A percentile compares a stretch with the other conserved stretches of the same genome.
Conservation (phyloP, 2,329 filamentous ascomycete genomes). For the Pseudocercospora macadamiae region DNA sequence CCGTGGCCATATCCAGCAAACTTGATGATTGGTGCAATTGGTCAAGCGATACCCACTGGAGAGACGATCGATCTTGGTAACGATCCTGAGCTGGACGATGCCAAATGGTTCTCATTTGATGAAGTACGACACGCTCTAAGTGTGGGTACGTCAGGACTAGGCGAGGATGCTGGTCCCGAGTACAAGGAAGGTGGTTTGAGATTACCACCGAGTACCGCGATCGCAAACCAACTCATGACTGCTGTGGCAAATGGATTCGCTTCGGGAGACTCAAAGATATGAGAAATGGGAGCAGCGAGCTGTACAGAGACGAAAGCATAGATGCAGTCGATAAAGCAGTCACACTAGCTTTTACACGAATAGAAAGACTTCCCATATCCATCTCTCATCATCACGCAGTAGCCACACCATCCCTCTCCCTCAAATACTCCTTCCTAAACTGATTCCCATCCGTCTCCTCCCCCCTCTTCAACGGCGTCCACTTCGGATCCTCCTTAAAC, state of each 20-base stretch:
- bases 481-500: slow-evolving; percentile 98
- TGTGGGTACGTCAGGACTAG: slow-evolving; percentile 68
- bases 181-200: slow-evolving; percentile 78
- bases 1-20: slow-evolving; percentile 59
- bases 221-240: slow-evolving; percentile 84
- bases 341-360: no score
- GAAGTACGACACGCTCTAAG: slow-evolving; percentile 76
- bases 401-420: slow-evolving; percentile 29
- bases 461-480: slow-evolving; percentile 87
- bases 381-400: slow-evolving; percentile 7
- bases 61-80: slow-evolving; percentile 82
- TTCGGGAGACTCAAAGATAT: slow-evolving; percentile 52
- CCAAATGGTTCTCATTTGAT: slow-evolving; percentile 82
- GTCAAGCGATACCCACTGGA: slow-evolving; percentile 74
- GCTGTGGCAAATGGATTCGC: slow-evolving; percentile 79
- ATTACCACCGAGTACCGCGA: slow-evolving; percentile 82
- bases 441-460: slow-evolving; percentile 73
- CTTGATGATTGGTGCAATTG: slow-evolving; percentile 69
- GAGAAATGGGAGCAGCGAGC: background rate
- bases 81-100: slow-evolving; percentile 88
- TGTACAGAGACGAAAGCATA: no score
- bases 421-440: slow-evolving; percentile 77
- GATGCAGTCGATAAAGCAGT: background rate
- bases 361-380: background rate
- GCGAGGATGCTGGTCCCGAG: slow-evolving; percentile 63